Conservation (phyloP, 192 early-diverging fungal species). For the Obelidium mucronatum region DNA sequence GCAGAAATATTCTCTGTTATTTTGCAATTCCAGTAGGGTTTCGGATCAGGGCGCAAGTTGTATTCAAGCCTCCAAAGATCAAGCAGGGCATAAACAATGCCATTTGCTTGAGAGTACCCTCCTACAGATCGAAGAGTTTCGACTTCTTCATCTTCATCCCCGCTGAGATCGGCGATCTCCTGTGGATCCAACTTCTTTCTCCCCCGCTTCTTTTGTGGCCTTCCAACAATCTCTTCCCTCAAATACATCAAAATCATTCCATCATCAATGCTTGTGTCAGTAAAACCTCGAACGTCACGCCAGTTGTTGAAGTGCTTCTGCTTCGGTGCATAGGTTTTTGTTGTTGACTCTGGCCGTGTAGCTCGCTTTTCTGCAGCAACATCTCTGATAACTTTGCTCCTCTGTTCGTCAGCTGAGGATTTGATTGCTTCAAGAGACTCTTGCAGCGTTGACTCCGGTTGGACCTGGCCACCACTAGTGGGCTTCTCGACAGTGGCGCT, state of each 20-base stretch:
- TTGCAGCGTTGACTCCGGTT: too few species aligned
- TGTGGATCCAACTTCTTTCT: not conserved
- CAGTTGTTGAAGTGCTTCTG: not conserved
- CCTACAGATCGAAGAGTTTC: not conserved
- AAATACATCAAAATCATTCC: not conserved
- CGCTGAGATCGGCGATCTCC: not conserved
- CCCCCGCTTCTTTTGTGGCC: not conserved
- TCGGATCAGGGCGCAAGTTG: not conserved
- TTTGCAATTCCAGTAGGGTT: not conserved
- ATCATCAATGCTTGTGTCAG: not conserved
- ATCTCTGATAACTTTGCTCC: not conserved
- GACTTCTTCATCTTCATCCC: not conserved
- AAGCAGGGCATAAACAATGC: not conserved
- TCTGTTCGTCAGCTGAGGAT: not conserved
- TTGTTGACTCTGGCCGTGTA: not conserved
- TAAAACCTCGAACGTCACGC: not conserved
- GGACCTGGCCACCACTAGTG: too few species aligned
- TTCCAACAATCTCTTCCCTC: conserved; percentile 1
- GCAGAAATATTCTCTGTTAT: not conserved
- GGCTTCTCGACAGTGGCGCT: too few species aligned
- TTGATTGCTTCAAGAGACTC: too few species aligned
- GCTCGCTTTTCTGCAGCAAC: not conserved
- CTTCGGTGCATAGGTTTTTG: conserved; percentile 3
- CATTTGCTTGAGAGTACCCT: not conserved
- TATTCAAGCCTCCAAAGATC: not conserved